Evolutionary conservation across 495 filamentous ascomycete genomes (phyloP).

Genomic region (Podospora pseudocomata): DNA sequence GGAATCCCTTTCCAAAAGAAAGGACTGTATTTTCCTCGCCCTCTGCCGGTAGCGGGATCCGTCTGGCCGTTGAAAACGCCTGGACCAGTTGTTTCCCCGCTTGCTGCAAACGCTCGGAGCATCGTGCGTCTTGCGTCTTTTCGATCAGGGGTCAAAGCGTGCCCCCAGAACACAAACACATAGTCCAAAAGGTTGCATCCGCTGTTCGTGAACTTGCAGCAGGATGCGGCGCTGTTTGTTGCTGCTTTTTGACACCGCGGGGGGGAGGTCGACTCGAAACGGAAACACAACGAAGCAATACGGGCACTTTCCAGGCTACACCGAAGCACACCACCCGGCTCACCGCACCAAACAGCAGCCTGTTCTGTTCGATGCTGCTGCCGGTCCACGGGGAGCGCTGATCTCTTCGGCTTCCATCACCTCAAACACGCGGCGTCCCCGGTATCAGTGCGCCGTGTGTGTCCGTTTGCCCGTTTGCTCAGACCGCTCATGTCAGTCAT

Average conservation of each 20-base stretch:
- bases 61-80: constrained; percentile 7
- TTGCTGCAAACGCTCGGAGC: constrained; percentile 1
- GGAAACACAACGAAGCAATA: neutral
- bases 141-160: constrained; percentile 14
- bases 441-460: constrained; percentile 5
- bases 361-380: neutral
- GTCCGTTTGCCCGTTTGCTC: neutral
- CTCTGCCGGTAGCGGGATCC: constrained; percentile 2
- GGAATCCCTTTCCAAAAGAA: neutral
- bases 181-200: neutral
- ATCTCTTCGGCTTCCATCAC: neutral
- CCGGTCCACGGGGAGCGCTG: neutral
- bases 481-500: constrained; percentile 3
- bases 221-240: constrained; percentile 5
- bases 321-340: neutral
- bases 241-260: neutral
- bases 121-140: constrained; percentile 2
- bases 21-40: neutral
- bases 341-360: neutral
- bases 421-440: constrained; percentile 3
- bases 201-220: neutral
- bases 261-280: neutral
- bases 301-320: neutral
- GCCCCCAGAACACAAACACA: constrained; percentile 6
- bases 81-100: constrained; percentile 7